Evolutionary conservation across 202 grass and related monocot genomes (phyloP).

Genomic region (Zizania palustris): DNA sequence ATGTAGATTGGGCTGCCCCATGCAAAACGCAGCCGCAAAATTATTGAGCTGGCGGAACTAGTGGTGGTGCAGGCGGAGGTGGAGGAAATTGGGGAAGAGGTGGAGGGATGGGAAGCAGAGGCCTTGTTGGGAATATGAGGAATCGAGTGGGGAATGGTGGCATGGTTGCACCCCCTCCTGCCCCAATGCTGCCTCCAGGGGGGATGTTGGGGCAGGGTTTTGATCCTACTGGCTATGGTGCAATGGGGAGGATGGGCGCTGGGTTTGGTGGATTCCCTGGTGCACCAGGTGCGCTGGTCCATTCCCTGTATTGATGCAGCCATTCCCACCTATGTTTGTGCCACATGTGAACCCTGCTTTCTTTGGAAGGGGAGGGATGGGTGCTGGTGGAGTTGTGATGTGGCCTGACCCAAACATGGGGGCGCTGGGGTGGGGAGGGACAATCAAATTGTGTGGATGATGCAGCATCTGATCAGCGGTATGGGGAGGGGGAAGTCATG

Average conservation of each 20-base stretch:
- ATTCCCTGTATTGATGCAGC: conserved; percentile 71
- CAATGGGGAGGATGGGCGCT: conserved; percentile 73
- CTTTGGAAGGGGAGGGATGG: conserved; percentile 65
- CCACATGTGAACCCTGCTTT: conserved; percentile 80
- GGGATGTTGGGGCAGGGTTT: conserved; percentile 70
- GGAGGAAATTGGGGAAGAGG: conserved; percentile 61
- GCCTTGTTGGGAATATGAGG: conserved; percentile 56
- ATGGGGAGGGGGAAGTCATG: conserved; percentile 60
- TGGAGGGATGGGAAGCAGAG: conserved; percentile 63
- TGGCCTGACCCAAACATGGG: conserved; percentile 73
- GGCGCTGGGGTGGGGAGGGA: conserved; percentile 63
- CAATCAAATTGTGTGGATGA: conserved; percentile 77
- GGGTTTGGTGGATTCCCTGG: conserved; percentile 70
- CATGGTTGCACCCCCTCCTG: conserved; percentile 61
- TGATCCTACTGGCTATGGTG: conserved; percentile 65
- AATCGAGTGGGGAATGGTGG: conserved; percentile 61
- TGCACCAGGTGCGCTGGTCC: conserved; percentile 56
- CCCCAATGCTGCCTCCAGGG: conserved; percentile 56
- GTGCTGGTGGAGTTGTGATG: conserved; percentile 59
- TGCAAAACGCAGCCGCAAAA: no score
- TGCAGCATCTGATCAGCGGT: conserved; percentile 70
- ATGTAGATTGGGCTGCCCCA: no score
- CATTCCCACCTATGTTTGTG: conserved; percentile 65
- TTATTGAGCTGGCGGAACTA: conserved; percentile 6
- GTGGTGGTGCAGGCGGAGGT: conserved; percentile 46